These are phyloP conservation scores for Leccinum pachyderme DNA, from an alignment of 1,284 basidiomycete genomes.

Conservation along the genomic window DNA sequence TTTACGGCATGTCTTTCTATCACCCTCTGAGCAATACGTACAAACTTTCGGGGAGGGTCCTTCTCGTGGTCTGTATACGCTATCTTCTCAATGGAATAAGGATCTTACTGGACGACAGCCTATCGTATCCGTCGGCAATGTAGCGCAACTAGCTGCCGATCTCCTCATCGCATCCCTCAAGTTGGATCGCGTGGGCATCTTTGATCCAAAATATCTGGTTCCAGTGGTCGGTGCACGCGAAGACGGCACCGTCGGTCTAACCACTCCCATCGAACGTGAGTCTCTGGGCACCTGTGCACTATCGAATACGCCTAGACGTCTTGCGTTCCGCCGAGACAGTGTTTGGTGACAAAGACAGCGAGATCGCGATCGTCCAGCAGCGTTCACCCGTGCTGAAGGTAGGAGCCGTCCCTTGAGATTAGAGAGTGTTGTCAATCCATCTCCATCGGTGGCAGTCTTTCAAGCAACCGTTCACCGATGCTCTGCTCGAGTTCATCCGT, in stretches of 20 bases:
- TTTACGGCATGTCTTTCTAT: constrained; percentile 37
- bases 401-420: constrained; percentile 2
- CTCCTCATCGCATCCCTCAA: constrained; percentile 65
- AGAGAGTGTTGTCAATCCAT: background rate
- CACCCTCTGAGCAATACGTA: constrained; percentile 32
- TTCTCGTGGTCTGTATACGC: constrained; percentile 46
- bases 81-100: background rate
- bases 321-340: constrained; percentile 41
- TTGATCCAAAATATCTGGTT: constrained; percentile 60
- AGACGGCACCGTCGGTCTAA: constrained; percentile 54
- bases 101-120: constrained; percentile 49
- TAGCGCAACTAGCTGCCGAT: constrained; percentile 74
- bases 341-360: constrained; percentile 51
- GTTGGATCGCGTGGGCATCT: constrained; percentile 57
- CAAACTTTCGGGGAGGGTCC: constrained; percentile 43
- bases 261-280: constrained; percentile 73
- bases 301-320: background rate
- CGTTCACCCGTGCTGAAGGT: constrained; percentile 76
- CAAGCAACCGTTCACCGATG: constrained; percentile 65
- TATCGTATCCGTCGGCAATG: constrained; percentile 76
- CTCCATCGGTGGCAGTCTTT: constrained; percentile 42
- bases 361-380: constrained; percentile 67
- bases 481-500: constrained; percentile 55
- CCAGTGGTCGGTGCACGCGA: constrained; percentile 70
- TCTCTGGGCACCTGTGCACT: background rate